Evolutionary conservation across 768 basidiomycete species (phyloP).

Genomic region (Auriscalpium orientale): DNA sequence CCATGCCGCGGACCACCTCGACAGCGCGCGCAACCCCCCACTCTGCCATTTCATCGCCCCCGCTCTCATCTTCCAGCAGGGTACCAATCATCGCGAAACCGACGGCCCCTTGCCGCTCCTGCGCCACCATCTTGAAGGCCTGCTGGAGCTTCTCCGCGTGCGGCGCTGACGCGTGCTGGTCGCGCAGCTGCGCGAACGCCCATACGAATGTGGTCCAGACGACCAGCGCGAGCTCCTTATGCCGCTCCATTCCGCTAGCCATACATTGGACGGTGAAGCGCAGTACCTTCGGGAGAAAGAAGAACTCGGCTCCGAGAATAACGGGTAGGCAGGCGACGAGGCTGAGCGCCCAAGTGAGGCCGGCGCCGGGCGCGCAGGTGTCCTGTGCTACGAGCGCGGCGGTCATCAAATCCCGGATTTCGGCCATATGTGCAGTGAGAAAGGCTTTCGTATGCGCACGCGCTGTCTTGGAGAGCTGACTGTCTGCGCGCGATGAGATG

Average conservation of each 20-base stretch:
- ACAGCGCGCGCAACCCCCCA: not conserved
- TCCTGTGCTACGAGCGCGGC: no score
- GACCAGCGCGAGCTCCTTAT: not conserved
- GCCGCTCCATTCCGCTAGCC: no score
- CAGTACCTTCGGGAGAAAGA: not conserved
- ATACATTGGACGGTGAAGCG: no score
- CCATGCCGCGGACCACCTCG: not conserved
- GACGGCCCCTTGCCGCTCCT: not conserved
- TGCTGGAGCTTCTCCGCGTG: not conserved
- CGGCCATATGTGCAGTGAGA: no score
- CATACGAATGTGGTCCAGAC: not conserved
- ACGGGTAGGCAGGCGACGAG: not conserved
- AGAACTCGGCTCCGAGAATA: not conserved
- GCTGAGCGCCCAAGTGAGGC: not conserved
- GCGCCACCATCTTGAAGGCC: not conserved
- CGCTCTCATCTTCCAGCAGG: not conserved
- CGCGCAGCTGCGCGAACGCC: not conserved
- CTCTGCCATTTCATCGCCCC: not conserved
- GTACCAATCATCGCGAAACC: not conserved
- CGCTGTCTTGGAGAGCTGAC: no score
- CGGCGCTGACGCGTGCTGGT: not conserved
- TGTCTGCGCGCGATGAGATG: no score
- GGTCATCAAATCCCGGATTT: no score
- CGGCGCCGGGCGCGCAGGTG: not conserved
- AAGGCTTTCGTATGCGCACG: no score